These are phyloP conservation scores for Apophysomyces ossiformis DNA, from an alignment of 371 early-diverging fungal species.

Conservation along the genomic window DNA sequence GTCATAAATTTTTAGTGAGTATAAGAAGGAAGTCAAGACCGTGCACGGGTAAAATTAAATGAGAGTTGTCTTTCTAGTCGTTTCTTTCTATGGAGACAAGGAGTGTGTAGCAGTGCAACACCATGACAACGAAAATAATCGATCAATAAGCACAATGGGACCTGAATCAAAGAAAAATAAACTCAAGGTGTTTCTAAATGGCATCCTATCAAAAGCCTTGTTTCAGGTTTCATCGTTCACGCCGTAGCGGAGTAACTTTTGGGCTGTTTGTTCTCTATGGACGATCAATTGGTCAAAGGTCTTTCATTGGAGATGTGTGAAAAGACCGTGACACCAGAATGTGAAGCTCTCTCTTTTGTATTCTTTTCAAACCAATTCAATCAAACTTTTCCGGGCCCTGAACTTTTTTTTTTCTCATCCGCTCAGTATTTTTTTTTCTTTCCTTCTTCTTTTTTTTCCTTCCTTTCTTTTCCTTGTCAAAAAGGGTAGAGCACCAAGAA, in stretches of 20 bases:
- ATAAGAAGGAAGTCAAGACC: constrained; percentile 2
- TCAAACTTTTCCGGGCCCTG: constrained; percentile 12
- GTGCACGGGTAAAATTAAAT: too few relatives aligned
- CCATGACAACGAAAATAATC: not conserved
- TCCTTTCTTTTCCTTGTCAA: not conserved
- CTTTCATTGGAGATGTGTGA: constrained; percentile 3
- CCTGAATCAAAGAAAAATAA: not conserved
- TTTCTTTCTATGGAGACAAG: too few relatives aligned
- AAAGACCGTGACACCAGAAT: too few relatives aligned
- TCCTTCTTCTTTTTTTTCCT: constrained; percentile 10
- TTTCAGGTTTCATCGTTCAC: not conserved
- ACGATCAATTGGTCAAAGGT: not conserved
- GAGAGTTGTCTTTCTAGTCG: too few relatives aligned
- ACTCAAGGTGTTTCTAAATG: not conserved
- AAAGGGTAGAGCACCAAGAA: too few relatives aligned
- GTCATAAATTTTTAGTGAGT: not conserved
- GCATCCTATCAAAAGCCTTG: not conserved
- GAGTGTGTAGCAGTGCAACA: too few relatives aligned
- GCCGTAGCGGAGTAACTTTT: not conserved
- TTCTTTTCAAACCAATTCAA: not conserved
- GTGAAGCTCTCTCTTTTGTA: too few relatives aligned
- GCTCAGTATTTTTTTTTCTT: not conserved
- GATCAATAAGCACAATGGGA: not conserved
- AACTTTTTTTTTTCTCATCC: not conserved
- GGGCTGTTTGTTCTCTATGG: not conserved